phyloP scores from a whole-genome alignment of 2,329 filamentous ascomycete species.

The Juglanconis oblonga region DNA sequence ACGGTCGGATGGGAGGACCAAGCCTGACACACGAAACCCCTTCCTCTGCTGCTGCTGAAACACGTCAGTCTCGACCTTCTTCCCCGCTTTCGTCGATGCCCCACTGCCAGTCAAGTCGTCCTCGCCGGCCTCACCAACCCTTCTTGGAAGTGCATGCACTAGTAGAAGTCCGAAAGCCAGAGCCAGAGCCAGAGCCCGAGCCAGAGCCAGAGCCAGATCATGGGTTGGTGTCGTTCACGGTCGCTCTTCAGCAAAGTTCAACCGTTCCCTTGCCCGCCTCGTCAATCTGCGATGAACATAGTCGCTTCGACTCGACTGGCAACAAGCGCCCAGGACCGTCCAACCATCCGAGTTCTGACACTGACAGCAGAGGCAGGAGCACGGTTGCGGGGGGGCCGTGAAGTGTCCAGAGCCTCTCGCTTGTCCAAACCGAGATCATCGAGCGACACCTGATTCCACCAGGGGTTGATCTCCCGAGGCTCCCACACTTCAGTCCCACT shows the following conservation, averaged over 20 bases:
- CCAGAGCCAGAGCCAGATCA: not conserved
- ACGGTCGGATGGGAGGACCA: not conserved
- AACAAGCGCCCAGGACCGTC: not conserved
- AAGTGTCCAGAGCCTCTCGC: not conserved
- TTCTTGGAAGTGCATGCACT: not conserved
- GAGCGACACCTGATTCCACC: not conserved
- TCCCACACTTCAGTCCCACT: too few relatives aligned
- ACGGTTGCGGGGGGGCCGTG: not conserved
- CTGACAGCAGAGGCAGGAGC: not conserved
- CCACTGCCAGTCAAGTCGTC: not conserved
- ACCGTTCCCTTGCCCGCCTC: not conserved
- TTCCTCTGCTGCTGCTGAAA: not conserved
- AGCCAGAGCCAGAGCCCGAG: not conserved
- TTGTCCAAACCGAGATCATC: not conserved
- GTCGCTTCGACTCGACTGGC: not conserved
- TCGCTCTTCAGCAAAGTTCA: not conserved
- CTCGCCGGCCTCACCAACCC: not conserved
- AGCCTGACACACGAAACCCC: constrained; percentile 1
- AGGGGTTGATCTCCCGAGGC: not conserved
- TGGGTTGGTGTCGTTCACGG: not conserved
- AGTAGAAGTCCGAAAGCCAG: too few relatives aligned
- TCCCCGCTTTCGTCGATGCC: not conserved
- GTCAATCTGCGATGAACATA: not conserved
- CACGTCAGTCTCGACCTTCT: not conserved
- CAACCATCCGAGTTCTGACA: not conserved